Percentiles rank a stretch among this genome's conserved stretches.
Evolutionary conservation across 164 flowering plant genomes (phyloP).

Genomic region (Tetracentron sinense): DNA sequence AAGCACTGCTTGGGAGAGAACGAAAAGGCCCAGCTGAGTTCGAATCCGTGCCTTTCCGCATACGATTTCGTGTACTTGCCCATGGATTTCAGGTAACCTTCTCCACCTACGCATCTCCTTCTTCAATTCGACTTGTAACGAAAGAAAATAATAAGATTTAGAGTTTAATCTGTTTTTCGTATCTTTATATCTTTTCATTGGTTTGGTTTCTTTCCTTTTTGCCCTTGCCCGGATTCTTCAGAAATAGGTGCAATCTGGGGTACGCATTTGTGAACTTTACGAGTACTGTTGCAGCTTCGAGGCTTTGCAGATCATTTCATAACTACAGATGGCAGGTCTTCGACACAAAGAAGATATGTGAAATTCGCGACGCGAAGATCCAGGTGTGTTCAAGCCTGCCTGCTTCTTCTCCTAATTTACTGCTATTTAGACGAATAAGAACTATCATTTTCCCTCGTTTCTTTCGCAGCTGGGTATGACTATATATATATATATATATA

Average conservation of each 20-base stretch:
- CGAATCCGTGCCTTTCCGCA: constrained; percentile 3
- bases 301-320: constrained; percentile 11
- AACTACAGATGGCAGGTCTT: constrained; percentile 19
- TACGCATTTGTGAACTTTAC: constrained; percentile 63
- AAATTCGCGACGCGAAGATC: constrained; percentile 28
- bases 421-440: background rate
- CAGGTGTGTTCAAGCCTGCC: constrained; percentile 22
- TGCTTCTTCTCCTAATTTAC: no score
- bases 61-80: constrained; percentile 52
- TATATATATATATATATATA: background rate
- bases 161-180: no score
- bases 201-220: background rate
- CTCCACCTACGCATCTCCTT: background rate
- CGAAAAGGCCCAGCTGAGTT: background rate
- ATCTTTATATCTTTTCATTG: background rate
- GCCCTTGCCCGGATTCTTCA: no score
- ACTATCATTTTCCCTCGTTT: no score
- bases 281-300: constrained; percentile 12
- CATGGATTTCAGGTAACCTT: constrained; percentile 37
- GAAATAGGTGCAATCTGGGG: constrained; percentile 26
- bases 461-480: background rate
- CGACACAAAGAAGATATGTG: constrained; percentile 27
- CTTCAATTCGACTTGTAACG: background rate
- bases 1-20: constrained; percentile 24
- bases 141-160: background rate